Conservation (phyloP, 129 eudicot genomes). For the Centella asiatica region DNA sequence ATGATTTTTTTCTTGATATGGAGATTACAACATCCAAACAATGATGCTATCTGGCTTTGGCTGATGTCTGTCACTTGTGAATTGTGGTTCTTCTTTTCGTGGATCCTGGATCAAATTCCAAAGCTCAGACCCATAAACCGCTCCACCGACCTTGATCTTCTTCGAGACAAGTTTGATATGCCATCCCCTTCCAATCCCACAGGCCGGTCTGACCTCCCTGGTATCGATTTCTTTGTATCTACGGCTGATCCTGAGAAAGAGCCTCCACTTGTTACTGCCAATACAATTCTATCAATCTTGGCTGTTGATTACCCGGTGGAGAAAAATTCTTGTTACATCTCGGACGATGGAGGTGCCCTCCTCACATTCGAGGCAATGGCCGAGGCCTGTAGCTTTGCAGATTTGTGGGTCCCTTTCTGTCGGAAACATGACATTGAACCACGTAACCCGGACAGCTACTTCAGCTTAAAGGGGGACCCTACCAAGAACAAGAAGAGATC, state of each 20-base stretch:
- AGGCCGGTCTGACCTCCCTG: constrained; percentile 90
- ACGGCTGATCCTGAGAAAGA: constrained; percentile 90
- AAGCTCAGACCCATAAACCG: constrained; percentile 63
- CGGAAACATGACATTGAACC: constrained; percentile 68
- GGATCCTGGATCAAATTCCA: constrained; percentile 87
- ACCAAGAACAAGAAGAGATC: constrained; percentile 59
- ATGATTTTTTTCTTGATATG: constrained; percentile 65
- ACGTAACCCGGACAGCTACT: constrained; percentile 71
- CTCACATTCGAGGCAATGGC: constrained; percentile 91
- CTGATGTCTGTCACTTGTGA: constrained; percentile 71
- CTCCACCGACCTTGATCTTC: constrained; percentile 43
- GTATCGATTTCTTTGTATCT: constrained; percentile 69
- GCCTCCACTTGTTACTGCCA: constrained; percentile 78
- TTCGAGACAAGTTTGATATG: constrained; percentile 66
- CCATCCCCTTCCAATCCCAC: constrained; percentile 49
- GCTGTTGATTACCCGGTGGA: constrained; percentile 76
- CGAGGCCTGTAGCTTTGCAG: constrained; percentile 92
- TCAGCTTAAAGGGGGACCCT: constrained; percentile 63
- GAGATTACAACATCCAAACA: constrained; percentile 69
- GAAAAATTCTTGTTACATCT: constrained; percentile 68
- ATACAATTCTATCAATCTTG: constrained; percentile 73
- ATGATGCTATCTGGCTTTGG: constrained; percentile 87
- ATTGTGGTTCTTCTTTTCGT: constrained; percentile 84
- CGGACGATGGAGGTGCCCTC: constrained; percentile 90
- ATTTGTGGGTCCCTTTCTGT: constrained; percentile 71